These are phyloP conservation scores for Ascochyta fabae DNA, from an alignment of 2,329 filamentous ascomycete species.

Conservation along the genomic window DNA sequence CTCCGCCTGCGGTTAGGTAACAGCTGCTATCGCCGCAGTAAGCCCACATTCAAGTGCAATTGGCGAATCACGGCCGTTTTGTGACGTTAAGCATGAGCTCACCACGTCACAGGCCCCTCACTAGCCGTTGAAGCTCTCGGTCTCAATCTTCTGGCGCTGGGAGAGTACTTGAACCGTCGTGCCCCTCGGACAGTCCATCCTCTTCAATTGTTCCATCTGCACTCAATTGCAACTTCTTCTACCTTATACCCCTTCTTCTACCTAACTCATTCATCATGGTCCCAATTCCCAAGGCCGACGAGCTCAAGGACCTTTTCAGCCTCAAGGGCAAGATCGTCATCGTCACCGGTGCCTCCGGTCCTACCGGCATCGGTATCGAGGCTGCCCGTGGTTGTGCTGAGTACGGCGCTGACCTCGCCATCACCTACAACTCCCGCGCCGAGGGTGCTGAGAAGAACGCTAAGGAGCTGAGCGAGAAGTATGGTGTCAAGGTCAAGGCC, in stretches of 20 bases:
- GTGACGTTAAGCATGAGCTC: constrained; percentile 19
- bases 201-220: constrained; percentile 21
- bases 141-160: constrained; percentile 26
- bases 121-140: constrained; percentile 18
- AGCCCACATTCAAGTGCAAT: constrained; percentile 30
- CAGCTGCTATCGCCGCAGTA: constrained; percentile 25
- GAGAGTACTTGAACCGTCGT: constrained; percentile 45
- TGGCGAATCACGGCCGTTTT: constrained; percentile 19
- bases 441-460: constrained; percentile 71
- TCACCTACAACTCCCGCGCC: constrained; percentile 70
- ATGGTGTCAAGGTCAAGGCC: constrained; percentile 70
- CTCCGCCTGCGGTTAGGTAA: constrained; percentile 28
- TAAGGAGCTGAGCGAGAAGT: constrained; percentile 64
- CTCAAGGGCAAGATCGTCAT: constrained; percentile 62
- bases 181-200: constrained; percentile 21
- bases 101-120: constrained; percentile 42
- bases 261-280: constrained; percentile 55
- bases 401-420: constrained; percentile 68
- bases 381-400: constrained; percentile 70
- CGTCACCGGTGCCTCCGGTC: constrained; percentile 62
- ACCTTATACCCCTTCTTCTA: constrained; percentile 12
- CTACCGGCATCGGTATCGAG: constrained; percentile 72
- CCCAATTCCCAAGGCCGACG: constrained; percentile 62
- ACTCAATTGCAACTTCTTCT: constrained; percentile 22
- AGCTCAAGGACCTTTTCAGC: constrained; percentile 63